phyloP scores from a whole-genome alignment of 176 grass and related monocot genomes.

The Oryza longistaminata region DNA sequence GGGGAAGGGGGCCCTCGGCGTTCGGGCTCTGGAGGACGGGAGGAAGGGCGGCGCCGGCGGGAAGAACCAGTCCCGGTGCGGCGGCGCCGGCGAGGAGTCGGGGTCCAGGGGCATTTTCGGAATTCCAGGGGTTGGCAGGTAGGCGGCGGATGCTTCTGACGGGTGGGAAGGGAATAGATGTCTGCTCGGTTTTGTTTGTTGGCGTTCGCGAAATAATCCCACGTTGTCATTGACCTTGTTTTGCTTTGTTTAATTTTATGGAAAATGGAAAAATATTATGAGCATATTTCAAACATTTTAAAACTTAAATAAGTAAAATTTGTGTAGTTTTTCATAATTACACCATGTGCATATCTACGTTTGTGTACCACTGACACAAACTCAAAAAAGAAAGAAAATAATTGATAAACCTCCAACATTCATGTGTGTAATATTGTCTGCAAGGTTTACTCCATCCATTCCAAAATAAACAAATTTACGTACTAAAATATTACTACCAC shows the following conservation, averaged over 20 bases:
- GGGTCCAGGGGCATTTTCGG: constrained; percentile 62
- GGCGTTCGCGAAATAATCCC: not conserved
- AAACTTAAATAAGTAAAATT: no score
- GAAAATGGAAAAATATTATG: not conserved
- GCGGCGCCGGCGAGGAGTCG: constrained; percentile 41
- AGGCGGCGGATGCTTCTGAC: not conserved
- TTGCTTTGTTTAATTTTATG: not conserved
- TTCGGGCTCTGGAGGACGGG: constrained; percentile 36
- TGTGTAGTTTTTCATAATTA: no score
- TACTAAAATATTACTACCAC: no score
- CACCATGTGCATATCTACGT: no score
- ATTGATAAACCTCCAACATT: no score
- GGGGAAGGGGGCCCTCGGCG: constrained; percentile 49
- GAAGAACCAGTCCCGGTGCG: constrained; percentile 79
- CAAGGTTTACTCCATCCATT: no score
- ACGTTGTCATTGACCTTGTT: not conserved
- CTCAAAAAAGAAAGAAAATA: no score
- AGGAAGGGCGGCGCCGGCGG: constrained; percentile 59
- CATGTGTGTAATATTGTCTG: no score
- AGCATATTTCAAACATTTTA: no score
- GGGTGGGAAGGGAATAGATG: constrained; percentile 10
- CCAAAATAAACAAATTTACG: no score
- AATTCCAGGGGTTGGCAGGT: not conserved
- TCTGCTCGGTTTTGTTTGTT: not conserved
- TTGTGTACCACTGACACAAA: no score